Evolutionary conservation across 2,329 filamentous ascomycete species (phyloP).

Genomic region (Macrophomina phaseolina): DNA sequence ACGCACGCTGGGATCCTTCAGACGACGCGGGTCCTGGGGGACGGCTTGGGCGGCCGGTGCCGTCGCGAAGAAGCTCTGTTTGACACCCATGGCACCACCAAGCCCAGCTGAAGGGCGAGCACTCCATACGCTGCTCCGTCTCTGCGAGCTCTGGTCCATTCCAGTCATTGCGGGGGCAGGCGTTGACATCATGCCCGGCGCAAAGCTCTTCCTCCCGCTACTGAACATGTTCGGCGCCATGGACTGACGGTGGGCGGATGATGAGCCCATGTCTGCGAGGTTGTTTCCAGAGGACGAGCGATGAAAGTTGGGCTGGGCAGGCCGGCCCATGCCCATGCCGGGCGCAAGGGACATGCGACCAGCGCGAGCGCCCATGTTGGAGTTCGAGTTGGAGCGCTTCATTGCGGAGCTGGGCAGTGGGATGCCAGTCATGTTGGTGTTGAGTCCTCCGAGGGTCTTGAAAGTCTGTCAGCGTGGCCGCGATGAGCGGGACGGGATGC

Average conservation of each 20-base stretch:
- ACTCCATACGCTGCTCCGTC: slow-evolving; percentile 74
- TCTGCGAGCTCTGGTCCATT: slow-evolving; percentile 63
- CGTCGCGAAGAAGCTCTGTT: slow-evolving; percentile 95
- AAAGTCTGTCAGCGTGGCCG: slow-evolving; percentile 32
- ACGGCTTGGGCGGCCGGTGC: slow-evolving; percentile 81
- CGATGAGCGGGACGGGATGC: slow-evolving; percentile 44
- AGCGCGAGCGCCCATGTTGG: slow-evolving; percentile 71
- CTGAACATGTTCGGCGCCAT: slow-evolving; percentile 67
- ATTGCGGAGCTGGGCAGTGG: slow-evolving; percentile 91
- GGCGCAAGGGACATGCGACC: slow-evolving; percentile 86
- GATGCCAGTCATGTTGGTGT: slow-evolving; percentile 75
- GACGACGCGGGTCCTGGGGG: slow-evolving; percentile 82
- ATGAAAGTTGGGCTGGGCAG: slow-evolving; percentile 85
- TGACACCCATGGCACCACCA: slow-evolving; percentile 67
- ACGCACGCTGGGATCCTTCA: slow-evolving; percentile 82
- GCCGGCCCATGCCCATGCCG: slow-evolving; percentile 54
- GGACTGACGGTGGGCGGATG: slow-evolving; percentile 83
- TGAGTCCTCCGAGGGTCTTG: slow-evolving; percentile 85
- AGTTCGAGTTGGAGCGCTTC: slow-evolving; percentile 86
- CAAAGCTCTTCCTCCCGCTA: slow-evolving; percentile 70
- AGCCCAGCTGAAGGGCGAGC: slow-evolving; percentile 64
- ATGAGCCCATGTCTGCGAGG: slow-evolving; percentile 77
- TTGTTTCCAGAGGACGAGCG: slow-evolving; percentile 84
- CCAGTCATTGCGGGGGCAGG: slow-evolving; percentile 50
- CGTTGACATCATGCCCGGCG: slow-evolving; percentile 59